A percentile compares a stretch with the other conserved stretches of the same genome.
Conservation (phyloP, 2,329 filamentous ascomycete species). For the Sarocladium brachiariae region DNA sequence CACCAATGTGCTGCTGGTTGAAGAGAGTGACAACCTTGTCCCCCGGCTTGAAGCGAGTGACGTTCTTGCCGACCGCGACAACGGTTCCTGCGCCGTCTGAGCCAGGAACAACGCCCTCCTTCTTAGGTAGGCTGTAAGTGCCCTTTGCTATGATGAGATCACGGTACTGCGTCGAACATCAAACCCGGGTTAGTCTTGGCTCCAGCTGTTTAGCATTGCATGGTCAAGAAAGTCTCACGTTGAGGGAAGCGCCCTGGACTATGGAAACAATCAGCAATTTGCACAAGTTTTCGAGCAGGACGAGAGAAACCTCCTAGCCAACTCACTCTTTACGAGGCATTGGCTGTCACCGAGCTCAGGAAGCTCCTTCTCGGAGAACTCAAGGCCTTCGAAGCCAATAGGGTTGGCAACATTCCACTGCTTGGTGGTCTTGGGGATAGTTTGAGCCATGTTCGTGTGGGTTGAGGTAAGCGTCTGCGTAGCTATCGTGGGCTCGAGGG, state of each 20-base stretch:
- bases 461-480: not conserved
- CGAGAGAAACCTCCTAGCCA: not conserved
- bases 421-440: constrained; percentile 34
- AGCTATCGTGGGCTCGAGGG: not conserved
- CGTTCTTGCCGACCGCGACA: constrained; percentile 41
- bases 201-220: too few species aligned
- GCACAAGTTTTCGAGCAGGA: not conserved
- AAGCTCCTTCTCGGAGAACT: constrained; percentile 47
- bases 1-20: constrained; percentile 46
- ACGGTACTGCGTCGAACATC: constrained; percentile 31
- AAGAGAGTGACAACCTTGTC: constrained; percentile 56
- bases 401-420: constrained; percentile 49
- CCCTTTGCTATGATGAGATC: constrained; percentile 45
- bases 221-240: constrained; percentile 23
- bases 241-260: constrained; percentile 45
- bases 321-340: constrained; percentile 56
- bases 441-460: constrained; percentile 11
- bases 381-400: constrained; percentile 52
- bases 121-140: constrained; percentile 36
- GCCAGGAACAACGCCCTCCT: constrained; percentile 38
- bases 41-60: constrained; percentile 42
- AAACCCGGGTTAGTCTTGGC: not conserved
- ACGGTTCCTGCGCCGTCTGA: constrained; percentile 50
- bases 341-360: constrained; percentile 62
- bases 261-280: constrained; percentile 1